Conservation (phyloP, 352 stramenopile species). For the Phytophthora tentaculata region DNA sequence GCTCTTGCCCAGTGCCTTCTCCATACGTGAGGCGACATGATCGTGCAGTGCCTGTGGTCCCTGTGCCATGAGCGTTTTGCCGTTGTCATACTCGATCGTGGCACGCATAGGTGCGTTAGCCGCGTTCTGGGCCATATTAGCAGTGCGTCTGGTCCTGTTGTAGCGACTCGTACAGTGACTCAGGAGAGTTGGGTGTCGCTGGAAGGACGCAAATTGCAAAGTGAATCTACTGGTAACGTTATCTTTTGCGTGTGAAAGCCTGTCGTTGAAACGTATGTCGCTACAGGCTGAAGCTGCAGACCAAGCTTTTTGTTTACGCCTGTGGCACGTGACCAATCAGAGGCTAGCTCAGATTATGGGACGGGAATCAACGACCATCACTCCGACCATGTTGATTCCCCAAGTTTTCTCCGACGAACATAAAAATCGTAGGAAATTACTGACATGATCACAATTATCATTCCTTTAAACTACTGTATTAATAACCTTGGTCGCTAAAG, state of each 20-base stretch:
- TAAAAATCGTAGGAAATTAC: no score
- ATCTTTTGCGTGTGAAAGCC: no score
- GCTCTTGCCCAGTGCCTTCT: conserved; percentile 30
- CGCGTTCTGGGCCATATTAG: neutral
- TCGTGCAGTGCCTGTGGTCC: conserved; percentile 40
- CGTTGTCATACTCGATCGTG: conserved; percentile 21
- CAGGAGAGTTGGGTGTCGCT: conserved; percentile 12
- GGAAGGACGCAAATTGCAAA: conserved; percentile 20
- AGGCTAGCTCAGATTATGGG: conserved; percentile 11
- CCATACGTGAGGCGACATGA: conserved; percentile 34
- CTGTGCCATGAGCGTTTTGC: conserved; percentile 41
- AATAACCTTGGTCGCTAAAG: no score
- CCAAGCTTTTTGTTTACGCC: conserved; percentile 21
- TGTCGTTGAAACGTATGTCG: no score
- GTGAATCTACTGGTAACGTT: no score
- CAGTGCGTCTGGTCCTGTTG: neutral
- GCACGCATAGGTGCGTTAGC: neutral
- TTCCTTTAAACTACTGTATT: no score
- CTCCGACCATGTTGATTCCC: conserved; percentile 14
- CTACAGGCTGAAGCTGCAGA: neutral
- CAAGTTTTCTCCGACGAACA: neutral
- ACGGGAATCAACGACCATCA: conserved; percentile 27
- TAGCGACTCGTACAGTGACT: neutral
- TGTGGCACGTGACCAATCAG: conserved; percentile 11
- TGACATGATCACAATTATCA: no score